Conservation (phyloP, 495 filamentous ascomycete genomes). For the Poronia punctata region DNA sequence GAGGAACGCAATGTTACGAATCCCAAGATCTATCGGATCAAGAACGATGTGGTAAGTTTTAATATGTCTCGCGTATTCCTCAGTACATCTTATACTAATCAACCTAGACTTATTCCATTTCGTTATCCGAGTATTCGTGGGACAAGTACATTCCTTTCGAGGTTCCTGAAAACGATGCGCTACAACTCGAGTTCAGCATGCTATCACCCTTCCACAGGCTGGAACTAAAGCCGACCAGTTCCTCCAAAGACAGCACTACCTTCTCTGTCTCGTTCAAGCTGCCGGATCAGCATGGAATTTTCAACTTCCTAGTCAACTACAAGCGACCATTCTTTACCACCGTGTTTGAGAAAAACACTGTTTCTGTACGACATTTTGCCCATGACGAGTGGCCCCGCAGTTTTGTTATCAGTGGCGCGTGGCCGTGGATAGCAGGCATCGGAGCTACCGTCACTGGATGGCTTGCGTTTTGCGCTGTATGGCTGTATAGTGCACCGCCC, state of each 20-base stretch:
- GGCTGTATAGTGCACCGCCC: constrained; percentile 77
- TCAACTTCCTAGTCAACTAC: constrained; percentile 94
- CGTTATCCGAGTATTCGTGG: constrained; percentile 73
- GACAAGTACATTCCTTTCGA: constrained; percentile 67
- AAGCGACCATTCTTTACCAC: constrained; percentile 85
- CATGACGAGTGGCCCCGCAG: constrained; percentile 94
- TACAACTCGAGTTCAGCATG: constrained; percentile 98
- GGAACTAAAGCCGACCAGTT: constrained; percentile 49
- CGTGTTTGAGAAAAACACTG: constrained; percentile 89
- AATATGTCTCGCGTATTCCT: neutral
- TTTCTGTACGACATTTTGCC: constrained; percentile 90
- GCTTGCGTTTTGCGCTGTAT: constrained; percentile 75
- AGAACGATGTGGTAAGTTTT: constrained; percentile 88
- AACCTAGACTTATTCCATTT: constrained; percentile 73
- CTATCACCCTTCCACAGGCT: constrained; percentile 97
- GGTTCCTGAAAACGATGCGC: constrained; percentile 56
- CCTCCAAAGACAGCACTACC: constrained; percentile 60
- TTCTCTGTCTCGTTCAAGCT: constrained; percentile 71
- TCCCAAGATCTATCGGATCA: constrained; percentile 88
- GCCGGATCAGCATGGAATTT: constrained; percentile 96
- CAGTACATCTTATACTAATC: constrained; percentile 3
- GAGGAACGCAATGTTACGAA: constrained; percentile 56
- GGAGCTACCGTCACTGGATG: constrained; percentile 77
- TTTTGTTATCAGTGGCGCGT: constrained; percentile 82
- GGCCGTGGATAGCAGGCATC: constrained; percentile 92